Conservation (phyloP, 345 rosid genomes). For the Citropsis articulata region DNA sequence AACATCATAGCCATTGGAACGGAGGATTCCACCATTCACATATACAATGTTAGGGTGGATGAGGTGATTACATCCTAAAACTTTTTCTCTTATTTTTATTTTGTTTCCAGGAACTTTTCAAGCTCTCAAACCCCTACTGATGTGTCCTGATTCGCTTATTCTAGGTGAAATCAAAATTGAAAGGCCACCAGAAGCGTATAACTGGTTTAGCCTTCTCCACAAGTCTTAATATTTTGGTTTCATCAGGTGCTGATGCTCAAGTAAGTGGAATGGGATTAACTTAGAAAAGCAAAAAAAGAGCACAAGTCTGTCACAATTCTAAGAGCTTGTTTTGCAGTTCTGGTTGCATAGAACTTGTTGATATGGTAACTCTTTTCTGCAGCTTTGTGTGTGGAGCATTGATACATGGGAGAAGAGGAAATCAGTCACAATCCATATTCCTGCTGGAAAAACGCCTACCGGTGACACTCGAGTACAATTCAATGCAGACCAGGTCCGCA, state of each 20-base stretch:
- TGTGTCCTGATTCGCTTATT: conserved; percentile 15
- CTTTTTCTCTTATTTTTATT: background rate
- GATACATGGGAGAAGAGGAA: conserved; percentile 91
- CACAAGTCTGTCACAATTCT: background rate
- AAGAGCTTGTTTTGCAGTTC: background rate
- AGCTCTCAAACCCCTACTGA: background rate
- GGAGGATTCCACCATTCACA: conserved; percentile 86
- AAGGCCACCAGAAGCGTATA: conserved; percentile 85
- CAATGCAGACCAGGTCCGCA: conserved; percentile 67
- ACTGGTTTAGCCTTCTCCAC: conserved; percentile 86
- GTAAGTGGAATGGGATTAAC: conserved; percentile 35
- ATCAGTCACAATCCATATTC: conserved; percentile 54
- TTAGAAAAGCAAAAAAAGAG: background rate
- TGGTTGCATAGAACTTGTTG: background rate
- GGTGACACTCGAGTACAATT: conserved; percentile 82
- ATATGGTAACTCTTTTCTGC: background rate
- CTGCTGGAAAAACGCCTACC: conserved; percentile 56
- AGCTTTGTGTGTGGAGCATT: conserved; percentile 83
- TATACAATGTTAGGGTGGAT: conserved; percentile 77
- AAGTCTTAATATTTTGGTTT: conserved; percentile 66
- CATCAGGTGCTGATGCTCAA: conserved; percentile 95
- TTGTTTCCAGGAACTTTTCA: background rate
- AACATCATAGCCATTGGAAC: conserved; percentile 87
- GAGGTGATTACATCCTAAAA: conserved; percentile 43
- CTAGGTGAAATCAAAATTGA: conserved; percentile 77